Base-by-base conservation (phyloP, 768 basidiomycete genomes). In the Boletus bicolor region DNA sequence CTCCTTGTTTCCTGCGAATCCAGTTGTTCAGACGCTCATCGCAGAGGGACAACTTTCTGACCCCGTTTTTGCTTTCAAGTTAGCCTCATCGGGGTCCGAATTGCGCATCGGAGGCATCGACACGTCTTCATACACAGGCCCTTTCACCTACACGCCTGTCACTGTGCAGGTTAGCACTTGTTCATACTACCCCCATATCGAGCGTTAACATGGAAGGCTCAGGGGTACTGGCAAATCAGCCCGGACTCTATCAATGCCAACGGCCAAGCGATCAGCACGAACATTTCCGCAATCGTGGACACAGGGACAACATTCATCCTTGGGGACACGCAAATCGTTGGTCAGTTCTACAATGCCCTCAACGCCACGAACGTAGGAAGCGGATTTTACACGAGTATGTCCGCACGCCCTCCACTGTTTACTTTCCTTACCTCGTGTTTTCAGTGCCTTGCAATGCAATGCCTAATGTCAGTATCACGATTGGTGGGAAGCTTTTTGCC, bases 281-380 rank as follows among this genome's bases (percentile, higher is more conserved):
- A 35, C 14, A 47, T 60, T n/a, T 7, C 62, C 7, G 64, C 61
- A 2, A 50, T 72, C 19, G 74, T 86, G 53, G 84, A 86, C 69
- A 84, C 79, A 55, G 85, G 81, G 49, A 76, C 76, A 5, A 68
- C 74, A 3, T 49, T 72, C 30, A 69, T 77, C 38, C 68, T 85
- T 41, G 77, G 77, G 9, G 77, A 81, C 44, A 48, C 65, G 2
- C 49, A 49, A 7, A 76, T 75, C 30, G 72, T 76, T 5, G 49
- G 42, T 7, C 57, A 64, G 48, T 66, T 77, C 28, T 75, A 75
- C 46, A 51, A 48, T 21, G 34, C 58, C 4, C 45, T 76, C 41
- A 69, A 68, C 7, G 75, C 68, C 12, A 67, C 72, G 21, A 34
- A 53, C 9, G 37, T 73, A 14, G 70, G 66, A 1, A n/a, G 50